Evolutionary conservation across 2,329 filamentous ascomycete genomes (phyloP).

Genomic region (Hypoxylon sp.): DNA sequence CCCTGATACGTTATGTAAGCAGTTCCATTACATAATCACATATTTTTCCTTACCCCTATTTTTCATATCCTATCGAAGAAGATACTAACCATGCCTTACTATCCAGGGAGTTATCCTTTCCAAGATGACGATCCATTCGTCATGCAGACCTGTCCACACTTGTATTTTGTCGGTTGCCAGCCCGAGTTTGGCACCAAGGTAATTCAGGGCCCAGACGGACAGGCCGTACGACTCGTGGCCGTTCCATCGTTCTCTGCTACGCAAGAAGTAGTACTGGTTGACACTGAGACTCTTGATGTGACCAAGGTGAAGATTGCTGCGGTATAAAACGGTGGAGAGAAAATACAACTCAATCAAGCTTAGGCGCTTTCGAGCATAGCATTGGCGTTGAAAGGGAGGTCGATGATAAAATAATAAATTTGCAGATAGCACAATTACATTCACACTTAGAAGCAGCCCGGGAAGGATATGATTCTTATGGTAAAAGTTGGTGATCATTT

Average conservation of each 20-base stretch:
- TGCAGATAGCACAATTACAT: too few species aligned
- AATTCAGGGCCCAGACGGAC: constrained; percentile 72
- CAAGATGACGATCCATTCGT: constrained; percentile 94
- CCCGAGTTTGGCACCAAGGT: constrained; percentile 77
- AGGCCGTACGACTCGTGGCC: constrained; percentile 79
- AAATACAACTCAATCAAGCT: too few species aligned
- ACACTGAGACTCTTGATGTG: constrained; percentile 84
- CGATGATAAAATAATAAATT: too few species aligned
- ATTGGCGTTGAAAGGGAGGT: constrained; percentile 14
- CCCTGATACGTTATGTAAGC: constrained; percentile 92
- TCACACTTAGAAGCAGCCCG: too few species aligned
- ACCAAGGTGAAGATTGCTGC: constrained; percentile 69
- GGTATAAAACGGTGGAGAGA: constrained; percentile 22
- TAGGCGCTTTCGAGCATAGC: constrained; percentile 7
- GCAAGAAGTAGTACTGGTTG: constrained; percentile 82
- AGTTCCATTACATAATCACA: too few species aligned
- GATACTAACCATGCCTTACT: neutral
- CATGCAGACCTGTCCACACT: constrained; percentile 82
- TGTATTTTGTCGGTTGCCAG: constrained; percentile 91
- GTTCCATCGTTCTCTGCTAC: constrained; percentile 84
- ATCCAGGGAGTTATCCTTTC: constrained; percentile 89
- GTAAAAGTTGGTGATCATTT: neutral
- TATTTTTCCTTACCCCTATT: constrained; percentile 35
- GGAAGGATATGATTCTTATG: too few species aligned
- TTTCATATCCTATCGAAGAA: too few species aligned